phyloP scores from a whole-genome alignment of 352 stramenopile genomes.

The Globisporangium orthogonon region DNA sequence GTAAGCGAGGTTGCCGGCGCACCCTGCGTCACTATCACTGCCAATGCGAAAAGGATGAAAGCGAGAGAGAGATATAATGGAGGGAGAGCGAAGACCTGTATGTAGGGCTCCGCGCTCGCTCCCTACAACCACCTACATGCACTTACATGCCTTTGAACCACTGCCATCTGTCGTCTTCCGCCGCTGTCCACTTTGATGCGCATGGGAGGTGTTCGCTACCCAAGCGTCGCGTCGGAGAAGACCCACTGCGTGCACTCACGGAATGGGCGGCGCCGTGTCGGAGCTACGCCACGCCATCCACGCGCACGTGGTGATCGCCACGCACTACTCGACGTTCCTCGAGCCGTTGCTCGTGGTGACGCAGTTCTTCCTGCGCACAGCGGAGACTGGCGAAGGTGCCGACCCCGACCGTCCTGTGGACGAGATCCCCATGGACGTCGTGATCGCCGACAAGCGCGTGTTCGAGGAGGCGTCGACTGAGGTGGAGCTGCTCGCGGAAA shows the following conservation, averaged over 20 bases:
- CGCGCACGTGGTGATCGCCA: conserved; percentile 47
- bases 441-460: conserved; percentile 43
- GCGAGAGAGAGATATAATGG: no score
- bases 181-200: background rate
- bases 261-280: conserved; percentile 64
- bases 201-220: no score
- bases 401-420: conserved; percentile 41
- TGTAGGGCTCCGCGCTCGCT: no score
- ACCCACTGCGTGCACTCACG: no score
- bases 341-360: conserved; percentile 49
- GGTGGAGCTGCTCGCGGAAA: conserved; percentile 62
- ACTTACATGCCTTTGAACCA: no score
- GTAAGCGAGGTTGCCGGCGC: conserved; percentile 4
- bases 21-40: no score
- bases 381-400: conserved; percentile 58
- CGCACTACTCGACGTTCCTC: conserved; percentile 50
- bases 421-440: conserved; percentile 41
- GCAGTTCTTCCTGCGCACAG: conserved; percentile 63
- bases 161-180: no score
- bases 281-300: conserved; percentile 63
- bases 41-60: background rate
- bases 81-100: no score
- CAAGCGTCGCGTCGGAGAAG: background rate
- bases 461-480: conserved; percentile 68
- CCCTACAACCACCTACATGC: no score